Base-by-base conservation (phyloP, 345 rosid genomes). In the Arabis hirsuta region DNA sequence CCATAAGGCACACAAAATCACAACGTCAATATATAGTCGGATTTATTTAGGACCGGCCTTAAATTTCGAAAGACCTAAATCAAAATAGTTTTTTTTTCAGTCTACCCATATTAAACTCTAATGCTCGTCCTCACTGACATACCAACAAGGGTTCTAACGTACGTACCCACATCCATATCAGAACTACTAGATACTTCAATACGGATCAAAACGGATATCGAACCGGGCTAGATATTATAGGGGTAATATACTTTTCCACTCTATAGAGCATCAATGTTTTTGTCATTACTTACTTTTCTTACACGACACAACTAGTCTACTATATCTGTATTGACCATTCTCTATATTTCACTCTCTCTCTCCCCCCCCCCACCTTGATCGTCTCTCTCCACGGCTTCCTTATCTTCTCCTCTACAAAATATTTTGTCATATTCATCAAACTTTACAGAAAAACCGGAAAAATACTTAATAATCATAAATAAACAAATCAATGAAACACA, bases 371-470 rank as follows among this genome's bases (percentile, higher is more conserved):
- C 14, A 20, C 22, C 19, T 34, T 61, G 62, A 32, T 58, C 65
- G 59, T 76, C 74, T 69, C 71, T 62, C 76, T 71, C 80, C 80
- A 71, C 80, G 73, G 66, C 76, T 77, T 71, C 76, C 80, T 77
- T 77, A 77, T 77, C 80, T 77, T 71, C 66, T 34, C 63, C 45
- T 51, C 67, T 13, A 65, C 2, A 56, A 47, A 55, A 31, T 6
- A 47, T 76, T 62, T 65, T 76, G 80, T 71, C 80, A 65, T 76
- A 27, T 71, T 71, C 80, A 36, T 34, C 38, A 55, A 55, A 34
- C 56, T 68, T 68, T 69, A 48, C 73, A 58, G 19, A 36, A 77
- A 56, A 64, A 14, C 76, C 56, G 72, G 76, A 52, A 77, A 57
- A 71, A 61, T 76, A 31, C 26, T 22, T 38, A 39, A 63, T 63